Conservation (phyloP, 2,329 filamentous ascomycete species). For the Lecanosticta acicola region DNA sequence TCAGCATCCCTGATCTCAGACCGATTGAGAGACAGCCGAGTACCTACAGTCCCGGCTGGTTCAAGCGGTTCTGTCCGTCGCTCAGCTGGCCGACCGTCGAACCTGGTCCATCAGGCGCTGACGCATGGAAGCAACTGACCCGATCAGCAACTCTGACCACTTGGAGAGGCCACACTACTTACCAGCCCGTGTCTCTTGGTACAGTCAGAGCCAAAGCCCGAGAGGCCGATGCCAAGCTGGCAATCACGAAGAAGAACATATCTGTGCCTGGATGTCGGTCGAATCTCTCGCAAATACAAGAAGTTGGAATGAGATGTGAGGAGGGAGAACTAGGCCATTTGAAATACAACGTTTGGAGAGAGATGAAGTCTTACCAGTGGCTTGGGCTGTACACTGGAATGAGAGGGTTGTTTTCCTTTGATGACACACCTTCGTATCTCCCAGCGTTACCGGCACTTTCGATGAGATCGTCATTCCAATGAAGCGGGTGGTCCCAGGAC, state of each 20-base stretch:
- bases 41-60: constrained; percentile 34
- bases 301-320: no score
- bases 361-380: not conserved
- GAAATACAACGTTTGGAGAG: not conserved
- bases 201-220: not conserved
- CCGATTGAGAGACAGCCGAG: no score
- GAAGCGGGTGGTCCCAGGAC: no score
- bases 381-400: not conserved
- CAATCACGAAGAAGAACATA: not conserved
- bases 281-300: no score
- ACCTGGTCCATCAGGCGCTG: constrained; percentile 35
- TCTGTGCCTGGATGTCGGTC: not conserved
- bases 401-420: not conserved
- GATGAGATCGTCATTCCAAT: constrained; percentile 4
- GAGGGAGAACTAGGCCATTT: constrained; percentile 1
- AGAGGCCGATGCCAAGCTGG: not conserved
- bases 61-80: constrained; percentile 59
- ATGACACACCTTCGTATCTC: not conserved
- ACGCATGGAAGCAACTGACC: constrained; percentile 49
- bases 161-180: not conserved
- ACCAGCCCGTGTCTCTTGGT: not conserved
- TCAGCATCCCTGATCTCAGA: no score
- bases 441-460: not conserved
- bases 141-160: not conserved
- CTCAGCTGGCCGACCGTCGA: constrained; percentile 55